phyloP scores from a whole-genome alignment of 164 flowering plant genomes.

The Tetracentron sinense region DNA sequence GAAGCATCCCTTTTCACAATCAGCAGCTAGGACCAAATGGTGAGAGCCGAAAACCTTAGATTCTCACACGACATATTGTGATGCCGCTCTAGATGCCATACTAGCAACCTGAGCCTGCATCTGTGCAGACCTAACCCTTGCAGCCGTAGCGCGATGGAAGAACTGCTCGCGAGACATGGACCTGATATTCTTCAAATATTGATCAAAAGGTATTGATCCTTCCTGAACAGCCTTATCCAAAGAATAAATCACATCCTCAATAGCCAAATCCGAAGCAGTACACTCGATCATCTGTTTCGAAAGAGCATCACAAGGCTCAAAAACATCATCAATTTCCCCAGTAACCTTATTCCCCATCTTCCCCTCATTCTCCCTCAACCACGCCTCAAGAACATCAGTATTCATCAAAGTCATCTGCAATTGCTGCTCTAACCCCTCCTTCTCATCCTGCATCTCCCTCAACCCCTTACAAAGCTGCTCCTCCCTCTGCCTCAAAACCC shows the following conservation, averaged over 20 bases:
- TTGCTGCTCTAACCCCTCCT: conserved; percentile 20
- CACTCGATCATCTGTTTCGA: conserved; percentile 63
- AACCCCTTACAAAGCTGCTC: conserved; percentile 32
- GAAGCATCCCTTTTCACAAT: neutral
- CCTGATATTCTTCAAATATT: conserved; percentile 62
- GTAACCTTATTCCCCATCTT: conserved; percentile 17
- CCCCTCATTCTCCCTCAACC: conserved; percentile 54
- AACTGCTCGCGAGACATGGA: conserved; percentile 66
- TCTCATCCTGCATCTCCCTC: conserved; percentile 40
- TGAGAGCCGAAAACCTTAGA: neutral
- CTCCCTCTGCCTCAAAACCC: conserved; percentile 32
- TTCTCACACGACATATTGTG: neutral
- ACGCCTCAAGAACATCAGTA: conserved; percentile 21
- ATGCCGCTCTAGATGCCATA: conserved; percentile 51
- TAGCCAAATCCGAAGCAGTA: conserved; percentile 49
- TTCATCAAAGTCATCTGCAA: neutral
- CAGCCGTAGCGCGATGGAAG: conserved; percentile 49
- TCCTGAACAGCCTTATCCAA: conserved; percentile 65
- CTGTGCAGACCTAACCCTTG: conserved; percentile 54
- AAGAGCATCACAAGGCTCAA: conserved; percentile 41
- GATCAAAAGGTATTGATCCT: conserved; percentile 56
- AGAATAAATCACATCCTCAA: conserved; percentile 59
- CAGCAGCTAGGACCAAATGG: neutral
- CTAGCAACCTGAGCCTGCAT: conserved; percentile 60
- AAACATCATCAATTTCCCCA: conserved; percentile 43